These are phyloP conservation scores for Albatrellus sp. DNA, from an alignment of 1,284 basidiomycete species.

Conservation along the genomic window DNA sequence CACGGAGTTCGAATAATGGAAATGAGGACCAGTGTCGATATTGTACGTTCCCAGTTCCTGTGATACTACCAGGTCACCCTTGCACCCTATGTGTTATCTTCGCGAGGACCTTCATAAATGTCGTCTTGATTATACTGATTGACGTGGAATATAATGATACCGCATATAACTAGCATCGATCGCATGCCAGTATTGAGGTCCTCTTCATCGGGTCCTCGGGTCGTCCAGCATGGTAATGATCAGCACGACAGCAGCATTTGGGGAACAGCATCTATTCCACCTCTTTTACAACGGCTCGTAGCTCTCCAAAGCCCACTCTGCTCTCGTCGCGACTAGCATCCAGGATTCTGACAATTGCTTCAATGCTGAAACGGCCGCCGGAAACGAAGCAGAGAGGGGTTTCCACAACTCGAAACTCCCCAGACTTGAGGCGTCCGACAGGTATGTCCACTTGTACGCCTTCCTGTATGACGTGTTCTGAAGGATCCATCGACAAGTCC, in stretches of 20 bases:
- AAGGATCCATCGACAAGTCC: slow-evolving; percentile 41
- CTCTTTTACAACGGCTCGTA: slow-evolving; percentile 10
- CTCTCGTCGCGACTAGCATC: slow-evolving; percentile 5
- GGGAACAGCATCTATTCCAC: neutral
- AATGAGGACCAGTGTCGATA: neutral
- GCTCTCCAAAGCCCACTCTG: slow-evolving; percentile 8
- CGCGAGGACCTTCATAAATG: neutral
- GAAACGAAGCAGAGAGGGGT: slow-evolving; percentile 66
- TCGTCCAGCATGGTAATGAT: too few species aligned
- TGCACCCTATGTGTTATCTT: neutral
- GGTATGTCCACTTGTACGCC: slow-evolving; percentile 49
- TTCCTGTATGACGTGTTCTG: slow-evolving; percentile 59
- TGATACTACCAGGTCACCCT: too few species aligned
- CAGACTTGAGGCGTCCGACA: slow-evolving; percentile 41
- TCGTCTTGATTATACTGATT: neutral
- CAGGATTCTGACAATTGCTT: slow-evolving; percentile 36
- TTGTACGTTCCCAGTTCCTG: too few species aligned
- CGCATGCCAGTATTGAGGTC: too few species aligned
- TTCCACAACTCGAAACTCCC: slow-evolving; percentile 39
- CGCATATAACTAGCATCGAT: slow-evolving; percentile 1
- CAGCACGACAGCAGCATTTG: too few species aligned
- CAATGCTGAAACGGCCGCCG: slow-evolving; percentile 58
- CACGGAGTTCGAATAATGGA: slow-evolving; percentile 52
- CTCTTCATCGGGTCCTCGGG: too few species aligned
- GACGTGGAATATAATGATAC: neutral